Percentiles rank a stretch among this genome's conserved stretches.
Evolutionary conservation across 1,139 yeast species (phyloP).

Genomic region (Pneumocystis wakefieldiae): DNA sequence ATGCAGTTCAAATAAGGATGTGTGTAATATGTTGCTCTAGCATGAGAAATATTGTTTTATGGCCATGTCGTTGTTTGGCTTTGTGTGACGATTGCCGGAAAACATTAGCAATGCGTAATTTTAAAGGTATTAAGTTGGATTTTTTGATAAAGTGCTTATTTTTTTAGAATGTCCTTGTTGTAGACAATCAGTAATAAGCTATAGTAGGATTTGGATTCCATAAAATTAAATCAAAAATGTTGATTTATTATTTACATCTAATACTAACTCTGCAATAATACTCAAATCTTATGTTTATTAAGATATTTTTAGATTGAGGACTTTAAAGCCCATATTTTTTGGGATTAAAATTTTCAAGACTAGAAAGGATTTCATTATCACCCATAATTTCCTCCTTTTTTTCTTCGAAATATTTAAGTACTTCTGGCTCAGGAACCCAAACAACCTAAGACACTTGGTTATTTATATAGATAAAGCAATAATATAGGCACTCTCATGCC

Average conservation of each 20-base stretch:
- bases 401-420: constrained; percentile 37
- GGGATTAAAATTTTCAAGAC: background rate
- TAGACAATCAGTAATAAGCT: background rate
- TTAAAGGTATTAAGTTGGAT: background rate
- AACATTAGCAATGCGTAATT: background rate
- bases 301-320: background rate
- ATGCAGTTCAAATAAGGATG: background rate
- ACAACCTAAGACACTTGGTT: constrained; percentile 32
- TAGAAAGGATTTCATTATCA: background rate
- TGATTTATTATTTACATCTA: background rate
- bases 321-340: background rate
- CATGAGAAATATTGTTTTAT: background rate
- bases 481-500: constrained; percentile 35
- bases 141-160: background rate
- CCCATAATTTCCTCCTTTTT: constrained; percentile 33
- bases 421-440: constrained; percentile 82
- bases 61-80: background rate
- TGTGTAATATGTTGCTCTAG: background rate
- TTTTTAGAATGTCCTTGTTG: background rate
- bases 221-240: background rate
- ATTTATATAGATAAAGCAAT: background rate
- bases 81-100: background rate
- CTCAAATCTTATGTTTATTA: background rate
- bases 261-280: background rate
- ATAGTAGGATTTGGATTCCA: background rate